A percentile compares a stretch with the other conserved stretches of the same genome.
phyloP scores from a whole-genome alignment of 768 basidiomycete species.

The Cystobasidiopsis lactophilus region DNA sequence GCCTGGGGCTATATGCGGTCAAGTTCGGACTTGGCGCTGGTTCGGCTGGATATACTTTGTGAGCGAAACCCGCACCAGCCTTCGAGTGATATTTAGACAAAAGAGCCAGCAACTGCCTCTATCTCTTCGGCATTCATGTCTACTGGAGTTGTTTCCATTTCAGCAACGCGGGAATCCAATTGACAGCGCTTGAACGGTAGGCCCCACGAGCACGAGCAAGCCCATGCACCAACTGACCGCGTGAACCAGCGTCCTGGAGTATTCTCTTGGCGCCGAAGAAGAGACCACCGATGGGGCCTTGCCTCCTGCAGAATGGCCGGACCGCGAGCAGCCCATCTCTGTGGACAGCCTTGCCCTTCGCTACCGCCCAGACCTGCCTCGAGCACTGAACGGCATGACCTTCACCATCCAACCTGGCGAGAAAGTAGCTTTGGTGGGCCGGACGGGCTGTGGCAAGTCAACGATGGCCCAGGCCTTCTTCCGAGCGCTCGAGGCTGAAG shows the following conservation, averaged over 20 bases:
- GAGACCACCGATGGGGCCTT: conserved; percentile 12
- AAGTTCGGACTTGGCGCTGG: too few relatives aligned
- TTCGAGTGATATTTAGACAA: too few relatives aligned
- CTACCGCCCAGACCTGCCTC: conserved; percentile 21
- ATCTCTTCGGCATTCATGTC: too few relatives aligned
- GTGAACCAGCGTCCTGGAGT: conserved; percentile 37
- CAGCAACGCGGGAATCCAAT: too few relatives aligned
- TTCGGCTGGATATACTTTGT: too few relatives aligned
- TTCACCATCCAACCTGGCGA: conserved; percentile 25
- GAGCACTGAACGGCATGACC: conserved; percentile 23
- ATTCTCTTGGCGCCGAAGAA: conserved; percentile 20
- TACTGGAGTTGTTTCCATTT: too few relatives aligned
- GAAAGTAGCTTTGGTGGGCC: conserved; percentile 29
- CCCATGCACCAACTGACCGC: conserved; percentile 22
- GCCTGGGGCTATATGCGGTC: too few relatives aligned
- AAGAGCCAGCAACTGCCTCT: too few relatives aligned
- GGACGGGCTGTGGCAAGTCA: conserved; percentile 41
- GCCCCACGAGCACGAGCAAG: too few relatives aligned
- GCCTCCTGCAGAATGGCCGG: conserved; percentile 29
- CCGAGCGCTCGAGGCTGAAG: conserved; percentile 27
- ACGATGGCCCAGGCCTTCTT: conserved; percentile 27
- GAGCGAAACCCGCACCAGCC: too few relatives aligned
- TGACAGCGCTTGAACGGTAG: too few relatives aligned
- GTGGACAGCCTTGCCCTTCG: conserved; percentile 23
- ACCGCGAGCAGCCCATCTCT: conserved; percentile 22